These are phyloP conservation scores for Barbarea vulgaris DNA, from an alignment of 345 rosid genomes.

Conservation along the genomic window DNA sequence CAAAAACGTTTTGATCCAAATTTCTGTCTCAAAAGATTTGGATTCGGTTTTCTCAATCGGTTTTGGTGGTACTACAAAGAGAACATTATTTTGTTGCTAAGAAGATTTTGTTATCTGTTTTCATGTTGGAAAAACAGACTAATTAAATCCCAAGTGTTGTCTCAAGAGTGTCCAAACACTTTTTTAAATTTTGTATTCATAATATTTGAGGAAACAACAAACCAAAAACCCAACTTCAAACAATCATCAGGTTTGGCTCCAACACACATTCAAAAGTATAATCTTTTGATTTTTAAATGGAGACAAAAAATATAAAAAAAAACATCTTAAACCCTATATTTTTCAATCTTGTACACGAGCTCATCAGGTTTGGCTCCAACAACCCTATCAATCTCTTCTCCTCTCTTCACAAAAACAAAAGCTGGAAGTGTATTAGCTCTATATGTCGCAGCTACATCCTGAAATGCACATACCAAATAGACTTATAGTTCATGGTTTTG, in stretches of 20 bases:
- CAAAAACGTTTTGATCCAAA: too few species aligned
- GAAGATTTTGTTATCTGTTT: background rate
- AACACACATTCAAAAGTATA: conserved; percentile 4
- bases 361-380: conserved; percentile 66
- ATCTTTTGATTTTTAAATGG: background rate
- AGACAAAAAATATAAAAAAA: background rate
- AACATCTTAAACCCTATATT: conserved; percentile 29
- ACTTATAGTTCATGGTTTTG: background rate
- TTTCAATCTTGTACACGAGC: conserved; percentile 63
- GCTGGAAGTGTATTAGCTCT: conserved; percentile 60
- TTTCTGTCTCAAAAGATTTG: too few species aligned
- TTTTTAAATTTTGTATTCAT: conserved; percentile 22
- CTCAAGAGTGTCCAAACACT: conserved; percentile 1
- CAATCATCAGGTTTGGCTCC: too few species aligned
- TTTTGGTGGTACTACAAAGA: too few species aligned
- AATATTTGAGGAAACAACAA: conserved; percentile 3
- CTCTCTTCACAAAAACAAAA: conserved; percentile 65
- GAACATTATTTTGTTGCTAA: background rate
- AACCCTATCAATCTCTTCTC: conserved; percentile 61
- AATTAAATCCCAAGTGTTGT: background rate
- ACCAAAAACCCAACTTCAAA: background rate
- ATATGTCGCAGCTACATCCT: conserved; percentile 58
- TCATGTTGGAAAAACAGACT: background rate
- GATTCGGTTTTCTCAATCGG: too few species aligned
- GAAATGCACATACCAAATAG: conserved; percentile 19